Conservation (phyloP, 1,284 basidiomycete species). For the Mycocalia duriaeana region DNA sequence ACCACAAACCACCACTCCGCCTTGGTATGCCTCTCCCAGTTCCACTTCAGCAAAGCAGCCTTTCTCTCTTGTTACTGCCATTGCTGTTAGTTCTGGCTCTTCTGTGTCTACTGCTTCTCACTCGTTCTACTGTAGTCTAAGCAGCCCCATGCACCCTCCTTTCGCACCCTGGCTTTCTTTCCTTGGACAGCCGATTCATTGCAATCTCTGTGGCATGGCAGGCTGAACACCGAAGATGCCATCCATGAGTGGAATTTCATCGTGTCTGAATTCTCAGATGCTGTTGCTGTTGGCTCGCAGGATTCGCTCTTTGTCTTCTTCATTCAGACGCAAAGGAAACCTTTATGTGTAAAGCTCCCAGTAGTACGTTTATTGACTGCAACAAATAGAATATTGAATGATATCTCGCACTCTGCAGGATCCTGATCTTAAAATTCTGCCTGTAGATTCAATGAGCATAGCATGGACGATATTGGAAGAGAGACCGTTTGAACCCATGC, state of each 20-base stretch:
- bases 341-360: conserved; percentile 34
- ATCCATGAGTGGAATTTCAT: conserved; percentile 39
- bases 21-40: no score
- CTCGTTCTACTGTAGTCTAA: conserved; percentile 15
- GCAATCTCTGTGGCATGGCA: conserved; percentile 42
- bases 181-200: conserved; percentile 52
- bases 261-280: conserved; percentile 41
- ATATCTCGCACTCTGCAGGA: conserved; percentile 12
- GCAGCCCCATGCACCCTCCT: conserved; percentile 17
- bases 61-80: conserved; percentile 30
- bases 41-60: conserved; percentile 28
- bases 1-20: no score
- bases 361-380: conserved; percentile 18
- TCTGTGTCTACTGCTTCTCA: not conserved
- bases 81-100: conserved; percentile 22
- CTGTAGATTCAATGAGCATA: conserved; percentile 32
- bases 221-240: conserved; percentile 25
- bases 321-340: conserved; percentile 25
- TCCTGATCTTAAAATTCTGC: conserved; percentile 18
- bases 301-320: conserved; percentile 35
- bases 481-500: conserved; percentile 44
- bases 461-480: conserved; percentile 54
- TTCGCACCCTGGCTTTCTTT: conserved; percentile 43
- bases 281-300: conserved; percentile 45
- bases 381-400: conserved; percentile 1